phyloP scores from a whole-genome alignment of 768 basidiomycete genomes.

The Calocybe cyanea region DNA sequence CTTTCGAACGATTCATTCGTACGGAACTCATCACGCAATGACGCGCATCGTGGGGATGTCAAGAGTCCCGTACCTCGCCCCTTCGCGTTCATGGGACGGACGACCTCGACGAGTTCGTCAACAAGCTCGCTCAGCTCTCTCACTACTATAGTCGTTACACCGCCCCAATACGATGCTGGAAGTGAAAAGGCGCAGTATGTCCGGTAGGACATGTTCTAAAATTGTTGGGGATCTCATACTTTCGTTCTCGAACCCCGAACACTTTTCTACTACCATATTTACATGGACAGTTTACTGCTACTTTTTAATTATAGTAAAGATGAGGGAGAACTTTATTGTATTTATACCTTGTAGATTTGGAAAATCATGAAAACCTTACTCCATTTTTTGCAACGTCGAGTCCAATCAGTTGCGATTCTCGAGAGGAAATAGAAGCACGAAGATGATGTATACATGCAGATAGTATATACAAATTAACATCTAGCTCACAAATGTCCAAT shows the following conservation, averaged over 20 bases:
- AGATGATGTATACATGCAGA: not conserved
- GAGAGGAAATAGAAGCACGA: not conserved
- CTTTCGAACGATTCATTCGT: constrained; percentile 11
- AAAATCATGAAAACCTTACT: too few species aligned
- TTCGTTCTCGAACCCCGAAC: not conserved
- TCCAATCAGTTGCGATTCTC: not conserved
- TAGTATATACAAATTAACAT: not conserved
- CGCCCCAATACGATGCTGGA: constrained; percentile 20
- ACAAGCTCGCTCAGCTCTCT: constrained; percentile 28
- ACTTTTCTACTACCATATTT: not conserved
- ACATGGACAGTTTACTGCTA: not conserved
- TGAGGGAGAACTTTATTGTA: not conserved
- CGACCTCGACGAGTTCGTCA: constrained; percentile 27
- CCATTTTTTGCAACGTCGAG: too few species aligned
- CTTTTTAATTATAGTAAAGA: not conserved
- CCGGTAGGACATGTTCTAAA: not conserved
- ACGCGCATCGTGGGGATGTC: constrained; percentile 19
- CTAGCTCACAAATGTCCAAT: not conserved
- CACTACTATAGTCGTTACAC: constrained; percentile 17
- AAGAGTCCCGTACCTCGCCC: constrained; percentile 10
- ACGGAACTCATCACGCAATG: constrained; percentile 21
- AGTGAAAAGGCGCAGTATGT: constrained; percentile 16
- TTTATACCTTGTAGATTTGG: not conserved
- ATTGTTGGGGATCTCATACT: not conserved
- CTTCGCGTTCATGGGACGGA: constrained; percentile 19